A percentile compares a stretch with the other conserved stretches of the same genome.
Evolutionary conservation across 106 monocot genomes (phyloP).

Genomic region (Dendrobium chrysotoxum): DNA sequence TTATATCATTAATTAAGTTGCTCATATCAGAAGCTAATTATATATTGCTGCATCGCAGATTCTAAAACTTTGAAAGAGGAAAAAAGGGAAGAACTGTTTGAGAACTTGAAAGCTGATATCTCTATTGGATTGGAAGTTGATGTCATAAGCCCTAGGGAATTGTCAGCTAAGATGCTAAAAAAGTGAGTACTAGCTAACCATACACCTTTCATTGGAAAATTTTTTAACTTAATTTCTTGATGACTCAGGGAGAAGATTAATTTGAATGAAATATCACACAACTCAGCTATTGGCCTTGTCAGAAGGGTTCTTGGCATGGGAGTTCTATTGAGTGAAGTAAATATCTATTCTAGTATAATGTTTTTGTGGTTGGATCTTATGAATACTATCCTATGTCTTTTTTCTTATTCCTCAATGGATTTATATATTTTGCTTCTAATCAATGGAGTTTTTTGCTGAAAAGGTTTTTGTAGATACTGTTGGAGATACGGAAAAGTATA

Average conservation of each 20-base stretch:
- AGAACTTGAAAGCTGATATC: constrained; percentile 57
- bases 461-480: constrained; percentile 97
- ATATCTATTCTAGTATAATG: not conserved
- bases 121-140: constrained; percentile 95
- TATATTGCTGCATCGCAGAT: constrained; percentile 37
- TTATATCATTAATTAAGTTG: not conserved
- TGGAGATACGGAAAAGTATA: constrained; percentile 95
- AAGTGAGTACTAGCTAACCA: constrained; percentile 32
- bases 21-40: not conserved
- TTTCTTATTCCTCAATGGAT: constrained; percentile 1
- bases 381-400: not conserved
- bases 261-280: constrained; percentile 96
- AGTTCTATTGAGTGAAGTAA: constrained; percentile 83
- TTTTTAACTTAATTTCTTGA: constrained; percentile 1
- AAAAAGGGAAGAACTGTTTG: constrained; percentile 91
- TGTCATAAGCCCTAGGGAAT: constrained; percentile 84
- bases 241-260: constrained; percentile 75
- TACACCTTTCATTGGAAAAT: not conserved
- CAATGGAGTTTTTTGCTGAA: not conserved
- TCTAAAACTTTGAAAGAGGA: constrained; percentile 99
- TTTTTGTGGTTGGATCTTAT: not conserved
- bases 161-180: constrained; percentile 90
- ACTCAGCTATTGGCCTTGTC: constrained; percentile 93
- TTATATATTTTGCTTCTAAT: not conserved
- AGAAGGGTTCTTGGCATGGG: constrained; percentile 75